Evolutionary conservation across 2,329 filamentous ascomycete genomes (phyloP), one percentile per base, ranked within the genome.

Genomic region (Exophiala phaeomuriformis): DNA sequence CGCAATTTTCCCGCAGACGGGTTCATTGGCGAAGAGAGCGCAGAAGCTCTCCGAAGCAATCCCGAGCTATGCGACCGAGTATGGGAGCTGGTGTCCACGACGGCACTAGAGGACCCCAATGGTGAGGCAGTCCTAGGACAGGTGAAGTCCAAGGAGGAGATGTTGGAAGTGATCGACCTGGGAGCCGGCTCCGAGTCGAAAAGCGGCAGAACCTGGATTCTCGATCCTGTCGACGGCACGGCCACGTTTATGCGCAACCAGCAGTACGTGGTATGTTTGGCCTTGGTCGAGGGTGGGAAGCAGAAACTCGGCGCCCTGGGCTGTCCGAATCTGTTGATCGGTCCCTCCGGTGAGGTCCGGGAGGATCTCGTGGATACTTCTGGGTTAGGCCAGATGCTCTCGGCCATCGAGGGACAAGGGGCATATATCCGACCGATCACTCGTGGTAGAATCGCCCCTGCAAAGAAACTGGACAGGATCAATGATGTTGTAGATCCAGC

Each of bases 201-300:
- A 56, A 70, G 60, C 56, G 74, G 67, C 2, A 69, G 76, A 1
- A 74, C 79, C 48, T 85, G 82, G 82, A 75, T 81, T 31, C 75
- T 85, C 64, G 82, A 85, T 62, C 82, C 82, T 0, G 77, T 85
- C 5, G 82, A 85, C 60, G 82, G 82, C 31, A 85, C 82, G 1
- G 77, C 77, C 10, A 78, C 80, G 0, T 85, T 83, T 54, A 76
- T 85, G 59, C 69, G 69, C 37, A 78, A 78, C 2, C 74, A 81
- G 66, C 82, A 85, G 67, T 85, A 84, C 55, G 81, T 77, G 2
- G 79, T 85, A 3, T 79, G 79, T 55, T 68, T 84, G 19, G 77
- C 78, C 2, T 67, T 85, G 57, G 66, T 84, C 2, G 75, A 80
- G 53, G 71, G 82, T 49, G 81, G 81, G 2, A 62, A 67, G 43